Percentiles rank a stretch among this genome's conserved stretches.
These are phyloP conservation scores for Alternaria ethzedia DNA, from an alignment of 2,329 filamentous ascomycete genomes.

Conservation along the genomic window DNA sequence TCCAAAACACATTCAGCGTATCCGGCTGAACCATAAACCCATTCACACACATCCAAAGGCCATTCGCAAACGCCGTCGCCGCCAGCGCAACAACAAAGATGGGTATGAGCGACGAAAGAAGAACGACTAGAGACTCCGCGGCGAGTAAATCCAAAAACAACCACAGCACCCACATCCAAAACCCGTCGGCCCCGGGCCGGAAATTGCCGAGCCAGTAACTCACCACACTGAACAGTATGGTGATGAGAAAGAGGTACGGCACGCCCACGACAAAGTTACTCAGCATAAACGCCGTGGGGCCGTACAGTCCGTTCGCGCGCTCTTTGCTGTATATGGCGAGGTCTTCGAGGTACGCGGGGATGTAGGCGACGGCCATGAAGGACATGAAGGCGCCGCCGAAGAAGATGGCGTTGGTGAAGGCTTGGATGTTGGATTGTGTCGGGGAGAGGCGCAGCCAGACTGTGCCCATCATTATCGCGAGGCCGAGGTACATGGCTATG, in stretches of 20 bases:
- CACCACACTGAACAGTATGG: conserved; percentile 75
- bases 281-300: conserved; percentile 72
- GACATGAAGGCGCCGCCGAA: conserved; percentile 61
- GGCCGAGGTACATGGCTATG: conserved; percentile 79
- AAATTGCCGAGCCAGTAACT: conserved; percentile 84
- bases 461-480: conserved; percentile 87
- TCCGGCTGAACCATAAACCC: conserved; percentile 79
- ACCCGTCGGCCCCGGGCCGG: conserved; percentile 66
- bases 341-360: conserved; percentile 83
- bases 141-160: conserved; percentile 84
- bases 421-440: conserved; percentile 75
- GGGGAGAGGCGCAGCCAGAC: conserved; percentile 78
- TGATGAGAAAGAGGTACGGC: conserved; percentile 80
- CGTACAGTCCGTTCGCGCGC: conserved; percentile 80
- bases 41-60: conserved; percentile 85
- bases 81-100: conserved; percentile 82
- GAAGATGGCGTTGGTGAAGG: conserved; percentile 80
- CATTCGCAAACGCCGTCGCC: conserved; percentile 83
- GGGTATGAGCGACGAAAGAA: conserved; percentile 74
- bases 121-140: conserved; percentile 80
- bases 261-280: conserved; percentile 84
- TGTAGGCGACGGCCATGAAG: conserved; percentile 73
- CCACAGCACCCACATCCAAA: conserved; percentile 83
- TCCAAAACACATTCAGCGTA: conserved; percentile 81
- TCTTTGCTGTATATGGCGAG: conserved; percentile 76